Evolutionary conservation across 2,329 filamentous ascomycete species (phyloP).

Genomic region (Botrytis fragariae): DNA sequence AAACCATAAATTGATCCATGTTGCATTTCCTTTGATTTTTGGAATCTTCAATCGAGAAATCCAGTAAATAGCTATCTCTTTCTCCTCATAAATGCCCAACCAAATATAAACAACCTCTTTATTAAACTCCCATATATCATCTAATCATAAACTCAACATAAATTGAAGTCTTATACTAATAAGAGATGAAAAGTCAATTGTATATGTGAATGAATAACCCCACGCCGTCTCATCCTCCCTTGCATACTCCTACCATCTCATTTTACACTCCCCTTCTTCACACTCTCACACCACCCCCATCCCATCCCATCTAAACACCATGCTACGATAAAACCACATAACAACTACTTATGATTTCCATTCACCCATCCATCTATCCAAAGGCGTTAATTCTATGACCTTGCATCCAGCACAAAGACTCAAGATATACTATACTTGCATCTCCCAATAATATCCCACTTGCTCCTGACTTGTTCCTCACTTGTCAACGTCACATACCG

Average conservation of each 20-base stretch:
- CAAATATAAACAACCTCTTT: background rate
- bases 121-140: background rate
- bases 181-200: background rate
- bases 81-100: background rate
- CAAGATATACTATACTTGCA: background rate
- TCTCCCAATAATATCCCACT: background rate
- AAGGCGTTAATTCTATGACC: background rate
- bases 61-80: background rate
- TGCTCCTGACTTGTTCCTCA: background rate
- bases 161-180: background rate
- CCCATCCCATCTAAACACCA: background rate
- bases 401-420: background rate
- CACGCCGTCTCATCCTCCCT: fast-evolving
- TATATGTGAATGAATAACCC: background rate
- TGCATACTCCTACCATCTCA: background rate
- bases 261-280: too few relatives aligned
- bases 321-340: background rate
- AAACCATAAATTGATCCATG: background rate
- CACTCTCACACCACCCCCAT: background rate
- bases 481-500: background rate
- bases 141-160: background rate
- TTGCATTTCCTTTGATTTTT: background rate
- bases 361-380: background rate
- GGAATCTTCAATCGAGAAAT: background rate
- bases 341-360: background rate